Evolutionary conservation across 106 monocot species (phyloP).

Genomic region (Dendrobium officinale): DNA sequence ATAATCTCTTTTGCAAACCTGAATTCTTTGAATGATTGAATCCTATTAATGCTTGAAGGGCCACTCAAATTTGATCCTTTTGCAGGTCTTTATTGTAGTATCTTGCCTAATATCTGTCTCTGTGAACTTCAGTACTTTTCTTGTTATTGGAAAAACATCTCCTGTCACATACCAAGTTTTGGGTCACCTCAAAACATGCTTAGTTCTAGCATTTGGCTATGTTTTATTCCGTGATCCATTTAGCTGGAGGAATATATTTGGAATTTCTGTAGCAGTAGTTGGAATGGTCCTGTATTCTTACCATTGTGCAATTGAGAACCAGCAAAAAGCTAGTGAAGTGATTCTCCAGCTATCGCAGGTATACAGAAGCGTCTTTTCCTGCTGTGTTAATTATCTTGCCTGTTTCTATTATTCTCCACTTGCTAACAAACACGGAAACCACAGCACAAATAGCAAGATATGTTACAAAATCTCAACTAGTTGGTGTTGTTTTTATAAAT

Average conservation of each 20-base stretch:
- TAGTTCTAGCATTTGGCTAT: constrained; percentile 86
- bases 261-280: constrained; percentile 66
- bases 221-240: constrained; percentile 83
- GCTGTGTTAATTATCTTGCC: not conserved
- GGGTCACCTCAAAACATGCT: constrained; percentile 92
- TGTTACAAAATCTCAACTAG: too few relatives aligned
- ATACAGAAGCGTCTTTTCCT: not conserved
- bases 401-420: not conserved
- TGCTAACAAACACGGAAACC: too few relatives aligned
- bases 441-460: too few relatives aligned
- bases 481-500: too few relatives aligned
- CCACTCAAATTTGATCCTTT: not conserved
- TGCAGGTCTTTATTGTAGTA: constrained; percentile 74
- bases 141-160: constrained; percentile 93
- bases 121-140: constrained; percentile 93
- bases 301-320: constrained; percentile 55
- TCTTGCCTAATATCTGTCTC: constrained; percentile 89
- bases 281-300: constrained; percentile 90
- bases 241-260: constrained; percentile 82
- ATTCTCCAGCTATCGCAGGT: constrained; percentile 48
- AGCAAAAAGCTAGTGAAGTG: constrained; percentile 63
- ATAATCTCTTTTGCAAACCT: constrained; percentile 5
- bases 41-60: not conserved
- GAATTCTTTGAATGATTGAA: not conserved
- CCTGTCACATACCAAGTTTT: constrained; percentile 92